Evolutionary conservation across 148 eudicot species (phyloP).

Genomic region (Rhododendron mucronatum): DNA sequence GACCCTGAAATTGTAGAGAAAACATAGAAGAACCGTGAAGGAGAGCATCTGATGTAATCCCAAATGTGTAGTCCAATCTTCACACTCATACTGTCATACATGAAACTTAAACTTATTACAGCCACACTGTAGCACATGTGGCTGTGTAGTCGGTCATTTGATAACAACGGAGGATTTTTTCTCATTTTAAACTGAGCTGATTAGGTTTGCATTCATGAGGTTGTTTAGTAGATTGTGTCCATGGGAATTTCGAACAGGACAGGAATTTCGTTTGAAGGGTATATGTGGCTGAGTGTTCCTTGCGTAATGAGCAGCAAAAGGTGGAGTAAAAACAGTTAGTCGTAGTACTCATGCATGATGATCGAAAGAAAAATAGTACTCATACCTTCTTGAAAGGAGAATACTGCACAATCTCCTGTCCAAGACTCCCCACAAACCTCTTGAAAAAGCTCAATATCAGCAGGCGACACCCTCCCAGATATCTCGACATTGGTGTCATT

Average conservation of each 20-base stretch:
- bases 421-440: slow-evolving; percentile 32
- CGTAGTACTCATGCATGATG: neutral
- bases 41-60: neutral
- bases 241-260: neutral
- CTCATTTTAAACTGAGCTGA: neutral
- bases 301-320: neutral
- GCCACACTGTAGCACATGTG: neutral
- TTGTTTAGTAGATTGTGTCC: neutral
- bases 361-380: neutral
- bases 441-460: slow-evolving; percentile 33
- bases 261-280: neutral
- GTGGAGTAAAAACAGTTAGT: neutral
- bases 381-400: slow-evolving; percentile 30
- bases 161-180: neutral
- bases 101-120: neutral
- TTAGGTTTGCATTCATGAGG: neutral
- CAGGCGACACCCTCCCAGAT: slow-evolving; percentile 26
- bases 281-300: neutral
- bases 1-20: slow-evolving; percentile 23
- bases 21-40: neutral
- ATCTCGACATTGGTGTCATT: slow-evolving; percentile 3
- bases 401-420: slow-evolving; percentile 38
- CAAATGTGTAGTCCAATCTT: neutral
- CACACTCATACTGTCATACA: neutral
- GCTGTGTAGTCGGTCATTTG: neutral